Base-by-base conservation (phyloP, 2,329 filamentous ascomycete genomes). In the Coniella lustricola region DNA sequence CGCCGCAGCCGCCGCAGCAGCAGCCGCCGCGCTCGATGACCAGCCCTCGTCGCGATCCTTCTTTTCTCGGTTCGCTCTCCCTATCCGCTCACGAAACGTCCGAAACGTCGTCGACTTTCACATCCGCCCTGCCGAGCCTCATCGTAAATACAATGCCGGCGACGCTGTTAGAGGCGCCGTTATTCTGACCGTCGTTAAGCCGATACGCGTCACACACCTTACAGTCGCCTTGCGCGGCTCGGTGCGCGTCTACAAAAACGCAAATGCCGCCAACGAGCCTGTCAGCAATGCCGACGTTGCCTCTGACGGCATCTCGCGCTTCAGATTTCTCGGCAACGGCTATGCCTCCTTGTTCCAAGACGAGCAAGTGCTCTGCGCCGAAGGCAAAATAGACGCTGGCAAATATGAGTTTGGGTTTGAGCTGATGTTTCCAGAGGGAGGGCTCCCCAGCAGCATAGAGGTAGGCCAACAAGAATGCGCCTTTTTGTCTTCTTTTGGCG, bases 371-470 rank as follows among this genome's bases (percentile, higher is more conserved):
- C 68, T 93, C 32, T 90, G 86, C 60, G 87, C 86, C 18, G 85
- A 90, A 59, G 87, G 87, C 13, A 77, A 83, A 58, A 69, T 93
- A 32, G 82, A 85, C 44, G 76, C 85, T 40, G 85, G 85, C 34
- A 78, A 79, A 56, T 91, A 89, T 61, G 82, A 90, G 64, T 93
- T 93, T 64, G 82, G 85, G 52, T 67, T 67, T 9, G 61, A 67
- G 39, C 63, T 67, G 20, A 51, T 66, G 39, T 67, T 67, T 33
- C 64, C 64, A 3, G 20, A 55, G 12, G 55, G 59, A 21, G 56
- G 57, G 4, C 68, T 93, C 50, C 87, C 87, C n/a, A 95, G 88
- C 67, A 96, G 91, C 64, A 91, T 98, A 61, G 90, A 95, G 69
- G 91, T 96, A 77, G 62, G 87, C 73, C 9, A 3, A 13, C 21